Base-by-base conservation (phyloP, 2,329 filamentous ascomycete species). In the Trichophyton rubrum region DNA sequence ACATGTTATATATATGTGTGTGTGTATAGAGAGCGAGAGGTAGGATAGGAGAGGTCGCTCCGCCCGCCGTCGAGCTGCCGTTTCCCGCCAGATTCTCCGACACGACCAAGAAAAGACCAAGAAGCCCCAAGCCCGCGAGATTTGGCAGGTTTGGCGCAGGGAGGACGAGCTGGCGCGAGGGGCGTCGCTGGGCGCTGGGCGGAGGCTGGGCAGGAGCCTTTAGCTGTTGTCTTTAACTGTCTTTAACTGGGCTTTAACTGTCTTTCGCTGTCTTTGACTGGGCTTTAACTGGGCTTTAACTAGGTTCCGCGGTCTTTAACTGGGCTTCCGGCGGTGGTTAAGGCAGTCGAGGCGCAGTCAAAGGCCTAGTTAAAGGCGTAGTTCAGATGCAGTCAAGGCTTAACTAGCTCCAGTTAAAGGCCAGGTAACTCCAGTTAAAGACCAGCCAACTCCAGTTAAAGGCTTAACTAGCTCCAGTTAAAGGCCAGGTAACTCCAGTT, bases 81-180 rank as follows among this genome's bases (percentile, higher is more conserved):
- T 27, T 15, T 27, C 22, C 49, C 49, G 49, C 49, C 49, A 53
- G 49, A 43, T 30, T 27, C 49, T 53, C 49, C 49, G 49, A 53
- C 49, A 53, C 49, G 49, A 53, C 49, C 49, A 53, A 53, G 49
- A 53, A 53, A 53, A 53, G 49, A 3, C 49, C 49, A 53, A 33
- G 49, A 47, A 20, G 13, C 40, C 17, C 43, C 43, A 47, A 47
- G 43, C 20, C 41, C 41, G 20, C 17, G 43, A 24, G 40, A 7
- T 43, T 43, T 43, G 9, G 17, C 33, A 22, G 43, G 20, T 22
- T 27, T 8, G 20, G 43, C n/a, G 43, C 43, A 24, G 33, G 33
- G 13, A 3, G 33, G 2, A 7, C n/a, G 43, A 47, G 43, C 43
- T 22, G 13, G 49, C 24, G 49, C 22, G 22, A 22, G 30, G 17